These are phyloP conservation scores for Clarireedia monteithiana DNA, from an alignment of 2,329 filamentous ascomycete genomes.

Conservation along the genomic window DNA sequence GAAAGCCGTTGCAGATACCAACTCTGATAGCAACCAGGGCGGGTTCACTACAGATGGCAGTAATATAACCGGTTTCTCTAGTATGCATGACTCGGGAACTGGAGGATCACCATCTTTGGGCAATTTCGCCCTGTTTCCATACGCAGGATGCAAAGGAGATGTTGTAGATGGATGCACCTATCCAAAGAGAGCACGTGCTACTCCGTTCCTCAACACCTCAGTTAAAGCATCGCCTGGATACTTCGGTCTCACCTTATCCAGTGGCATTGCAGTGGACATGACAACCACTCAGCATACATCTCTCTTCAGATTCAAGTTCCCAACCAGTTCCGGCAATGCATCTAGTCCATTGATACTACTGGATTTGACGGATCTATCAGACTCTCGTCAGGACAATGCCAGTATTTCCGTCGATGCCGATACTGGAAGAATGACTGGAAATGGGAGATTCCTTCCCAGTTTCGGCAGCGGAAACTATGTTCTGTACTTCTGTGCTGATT, in stretches of 20 bases:
- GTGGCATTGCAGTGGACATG: conserved; percentile 56
- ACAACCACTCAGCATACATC: conserved; percentile 57
- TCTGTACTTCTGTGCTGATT: conserved; percentile 61
- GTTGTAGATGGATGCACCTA: conserved; percentile 56
- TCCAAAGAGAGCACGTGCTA: conserved; percentile 39
- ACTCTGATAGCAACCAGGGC: conserved; percentile 44
- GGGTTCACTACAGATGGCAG: conserved; percentile 45
- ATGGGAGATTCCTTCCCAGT: conserved; percentile 53
- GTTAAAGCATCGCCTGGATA: conserved; percentile 56
- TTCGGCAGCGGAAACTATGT: conserved; percentile 56
- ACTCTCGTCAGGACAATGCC: conserved; percentile 49
- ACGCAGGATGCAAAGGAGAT: conserved; percentile 51
- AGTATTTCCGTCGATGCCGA: conserved; percentile 45
- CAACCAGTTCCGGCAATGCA: conserved; percentile 32
- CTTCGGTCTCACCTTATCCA: conserved; percentile 52
- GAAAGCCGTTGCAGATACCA: conserved; percentile 48
- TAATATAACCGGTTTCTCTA: conserved; percentile 26
- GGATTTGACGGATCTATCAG: conserved; percentile 56
- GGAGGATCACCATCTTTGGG: conserved; percentile 53
- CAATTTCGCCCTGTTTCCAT: conserved; percentile 67
- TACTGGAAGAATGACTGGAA: conserved; percentile 55
- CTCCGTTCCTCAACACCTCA: conserved; percentile 34
- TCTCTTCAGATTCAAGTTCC: conserved; percentile 58
- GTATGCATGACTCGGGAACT: conserved; percentile 38
- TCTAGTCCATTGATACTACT: conserved; percentile 51